Base-by-base conservation (phyloP, 2,329 filamentous ascomycete genomes). In the Coleophoma eucalyptorum region DNA sequence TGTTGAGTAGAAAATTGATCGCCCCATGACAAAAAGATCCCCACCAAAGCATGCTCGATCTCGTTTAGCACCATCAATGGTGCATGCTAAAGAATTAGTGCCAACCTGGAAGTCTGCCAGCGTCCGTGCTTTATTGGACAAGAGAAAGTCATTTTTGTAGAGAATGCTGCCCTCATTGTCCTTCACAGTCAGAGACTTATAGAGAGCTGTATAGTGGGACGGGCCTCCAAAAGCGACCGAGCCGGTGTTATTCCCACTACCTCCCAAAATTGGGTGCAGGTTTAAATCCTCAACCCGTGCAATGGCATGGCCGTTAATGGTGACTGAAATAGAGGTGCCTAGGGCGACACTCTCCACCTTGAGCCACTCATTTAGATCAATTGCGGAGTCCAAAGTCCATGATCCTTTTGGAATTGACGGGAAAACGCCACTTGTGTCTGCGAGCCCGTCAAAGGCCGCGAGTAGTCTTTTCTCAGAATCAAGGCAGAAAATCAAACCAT, bases 41-140 rank as follows among this genome's bases (percentile, higher is more conserved):
- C 80, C 80, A 8, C 79, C 77, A 77, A 80, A 84, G 2, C 83
- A 74, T 26, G 80, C 67, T 11, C 78, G 71, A 57, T 83, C 80
- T 34, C 80, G 70, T 59, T 83, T 83, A 1, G 79, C 78, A 15
- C 79, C 80, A 58, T 84, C 79, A 2, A 62, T 63, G 37, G 50
- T 60, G 33, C 55, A 55, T 19, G 56, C 40, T 7, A 56, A 50
- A n/a, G 43, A 16, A 47, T 60, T 60, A 4, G 56, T 55, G 4
- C 58, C 55, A n/a, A 58, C 54, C 7, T 42, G 38, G 43, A 58
- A 58, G 43, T 58, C 58, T 5, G 52, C 45, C 18, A 58, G 38
- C 32, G 53, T 58, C 2, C 55, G 52, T 10, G 20, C 44, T 37
- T 56, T 55, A 32, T 55, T 50, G 12, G 43, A 40, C 1, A 50